phyloP scores from a whole-genome alignment of 441 rosid species.

The Pelargonium australe region DNA sequence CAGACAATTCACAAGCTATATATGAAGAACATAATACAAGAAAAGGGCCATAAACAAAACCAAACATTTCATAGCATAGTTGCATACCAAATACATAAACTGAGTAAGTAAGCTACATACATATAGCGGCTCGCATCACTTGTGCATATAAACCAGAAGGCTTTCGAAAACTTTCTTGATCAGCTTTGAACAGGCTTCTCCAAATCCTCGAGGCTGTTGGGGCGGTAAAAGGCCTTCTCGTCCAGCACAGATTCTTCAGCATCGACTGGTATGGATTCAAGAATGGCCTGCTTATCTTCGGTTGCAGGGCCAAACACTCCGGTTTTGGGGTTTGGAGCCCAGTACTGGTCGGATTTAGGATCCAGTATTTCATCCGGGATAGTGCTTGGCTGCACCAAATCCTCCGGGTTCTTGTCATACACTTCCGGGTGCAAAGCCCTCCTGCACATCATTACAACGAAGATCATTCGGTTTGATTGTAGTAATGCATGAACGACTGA shows the following conservation, averaged over 20 bases:
- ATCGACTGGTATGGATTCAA: slow-evolving; percentile 6
- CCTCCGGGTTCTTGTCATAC: slow-evolving; percentile 79
- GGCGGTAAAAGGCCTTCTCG: slow-evolving; percentile 91
- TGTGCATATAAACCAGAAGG: too few relatives aligned
- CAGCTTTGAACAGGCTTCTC: slow-evolving; percentile 54
- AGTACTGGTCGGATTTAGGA: slow-evolving; percentile 62
- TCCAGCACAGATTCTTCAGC: slow-evolving; percentile 38
- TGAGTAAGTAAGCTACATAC: too few relatives aligned
- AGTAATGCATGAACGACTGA: too few relatives aligned
- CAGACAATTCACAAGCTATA: too few relatives aligned
- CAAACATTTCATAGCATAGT: too few relatives aligned
- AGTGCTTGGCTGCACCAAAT: slow-evolving; percentile 37
- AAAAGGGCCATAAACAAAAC: too few relatives aligned
- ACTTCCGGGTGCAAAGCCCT: slow-evolving; percentile 44
- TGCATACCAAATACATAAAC: too few relatives aligned
- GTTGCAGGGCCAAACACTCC: slow-evolving; percentile 78
- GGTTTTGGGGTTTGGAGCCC: slow-evolving; percentile 83
- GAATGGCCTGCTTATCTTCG: slow-evolving; percentile 17
- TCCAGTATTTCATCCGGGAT: slow-evolving; percentile 66
- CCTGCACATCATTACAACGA: slow-evolving; percentile 20
- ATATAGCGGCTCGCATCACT: too few relatives aligned
- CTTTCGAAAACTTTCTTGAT: too few relatives aligned
- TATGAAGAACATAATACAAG: too few relatives aligned
- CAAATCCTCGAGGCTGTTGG: slow-evolving; percentile 67
- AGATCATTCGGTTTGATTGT: too few relatives aligned